These are phyloP conservation scores for Dioscorea cayenensis DNA, from an alignment of 116 monocot genomes.

Conservation along the genomic window DNA sequence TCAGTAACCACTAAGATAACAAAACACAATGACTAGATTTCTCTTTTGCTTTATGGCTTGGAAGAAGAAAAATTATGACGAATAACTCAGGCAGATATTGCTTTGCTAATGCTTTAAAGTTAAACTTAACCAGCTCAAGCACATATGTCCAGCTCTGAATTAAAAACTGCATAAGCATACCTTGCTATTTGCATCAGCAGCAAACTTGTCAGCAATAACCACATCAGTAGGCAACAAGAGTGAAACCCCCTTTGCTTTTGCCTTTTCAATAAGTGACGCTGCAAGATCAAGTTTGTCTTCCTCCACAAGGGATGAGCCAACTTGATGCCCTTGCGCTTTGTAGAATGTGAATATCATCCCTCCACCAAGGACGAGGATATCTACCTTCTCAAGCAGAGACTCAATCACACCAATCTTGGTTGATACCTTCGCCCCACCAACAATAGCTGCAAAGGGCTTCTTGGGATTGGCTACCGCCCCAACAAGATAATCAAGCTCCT, in stretches of 20 bases:
- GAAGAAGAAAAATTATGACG: no score
- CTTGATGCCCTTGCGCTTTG: constrained; percentile 44
- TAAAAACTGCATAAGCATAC: constrained; percentile 10
- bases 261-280: constrained; percentile 49
- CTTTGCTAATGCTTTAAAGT: not conserved
- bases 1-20: no score
- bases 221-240: constrained; percentile 65
- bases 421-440: constrained; percentile 60
- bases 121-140: not conserved
- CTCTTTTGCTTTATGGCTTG: no score
- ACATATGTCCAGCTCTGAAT: not conserved
- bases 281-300: constrained; percentile 57
- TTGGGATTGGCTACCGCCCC: constrained; percentile 32
- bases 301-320: constrained; percentile 53
- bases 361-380: constrained; percentile 51
- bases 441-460: constrained; percentile 39
- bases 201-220: constrained; percentile 66
- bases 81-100: no score
- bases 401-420: constrained; percentile 55
- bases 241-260: constrained; percentile 59
- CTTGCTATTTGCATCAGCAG: constrained; percentile 70
- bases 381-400: constrained; percentile 37
- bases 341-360: constrained; percentile 63
- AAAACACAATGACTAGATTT: no score
- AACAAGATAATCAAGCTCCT: constrained; percentile 48